A percentile compares a stretch with the other conserved stretches of the same genome.
Evolutionary conservation across 495 filamentous ascomycete species (phyloP).

Genomic region (Hypoxylon perforatum): DNA sequence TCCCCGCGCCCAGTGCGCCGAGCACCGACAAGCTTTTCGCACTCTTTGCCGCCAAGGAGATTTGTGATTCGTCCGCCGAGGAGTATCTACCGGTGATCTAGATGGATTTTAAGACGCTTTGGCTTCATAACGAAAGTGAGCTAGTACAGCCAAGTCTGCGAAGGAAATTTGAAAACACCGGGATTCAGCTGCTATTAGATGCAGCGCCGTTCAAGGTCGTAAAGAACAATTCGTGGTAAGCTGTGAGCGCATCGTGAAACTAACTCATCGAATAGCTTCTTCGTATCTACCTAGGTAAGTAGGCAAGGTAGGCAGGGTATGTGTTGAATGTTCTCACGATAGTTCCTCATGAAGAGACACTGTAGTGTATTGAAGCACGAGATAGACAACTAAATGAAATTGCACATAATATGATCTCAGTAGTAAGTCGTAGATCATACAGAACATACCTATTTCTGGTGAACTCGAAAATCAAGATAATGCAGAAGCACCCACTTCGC

Average conservation of each 20-base stretch:
- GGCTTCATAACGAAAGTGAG: slow-evolving; percentile 11
- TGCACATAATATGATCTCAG: neutral
- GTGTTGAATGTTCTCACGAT: no score
- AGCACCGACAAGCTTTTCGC: slow-evolving; percentile 27
- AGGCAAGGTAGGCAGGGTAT: no score
- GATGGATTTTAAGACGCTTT: slow-evolving; percentile 17
- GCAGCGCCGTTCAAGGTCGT: slow-evolving; percentile 1
- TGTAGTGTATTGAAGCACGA: no score
- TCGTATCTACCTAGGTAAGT: no score
- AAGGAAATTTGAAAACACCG: slow-evolving; percentile 7
- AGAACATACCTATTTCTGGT: slow-evolving; percentile 14
- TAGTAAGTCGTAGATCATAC: slow-evolving; percentile 34
- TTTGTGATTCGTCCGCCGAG: slow-evolving; percentile 17
- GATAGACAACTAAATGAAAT: no score
- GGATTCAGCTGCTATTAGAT: slow-evolving; percentile 1
- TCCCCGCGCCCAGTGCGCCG: slow-evolving; percentile 23
- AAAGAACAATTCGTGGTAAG: neutral
- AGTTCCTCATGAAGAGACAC: no score
- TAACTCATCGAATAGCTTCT: no score
- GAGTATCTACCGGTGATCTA: slow-evolving; percentile 23
- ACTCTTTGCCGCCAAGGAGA: slow-evolving; percentile 25
- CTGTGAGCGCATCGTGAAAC: neutral
- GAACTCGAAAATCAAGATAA: neutral
- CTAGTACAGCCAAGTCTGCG: slow-evolving; percentile 26
- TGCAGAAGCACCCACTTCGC: neutral